Percentiles rank a stretch among this genome's conserved stretches.
phyloP scores from a whole-genome alignment of 2,329 filamentous ascomycete species.

The Cladophialophora yegresii region DNA sequence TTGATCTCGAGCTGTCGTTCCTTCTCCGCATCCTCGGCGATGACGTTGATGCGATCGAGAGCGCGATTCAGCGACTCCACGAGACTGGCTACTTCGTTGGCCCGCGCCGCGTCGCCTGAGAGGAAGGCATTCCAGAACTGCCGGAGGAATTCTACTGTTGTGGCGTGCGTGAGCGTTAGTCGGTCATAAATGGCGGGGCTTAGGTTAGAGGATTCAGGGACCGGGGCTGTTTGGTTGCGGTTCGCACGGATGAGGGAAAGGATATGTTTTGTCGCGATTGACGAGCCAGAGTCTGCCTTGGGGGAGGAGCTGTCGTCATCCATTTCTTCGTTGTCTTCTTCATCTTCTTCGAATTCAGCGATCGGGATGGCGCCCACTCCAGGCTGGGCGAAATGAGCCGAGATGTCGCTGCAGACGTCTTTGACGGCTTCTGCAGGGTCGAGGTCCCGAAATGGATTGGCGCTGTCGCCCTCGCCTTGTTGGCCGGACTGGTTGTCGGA shows the following conservation, averaged over 20 bases:
- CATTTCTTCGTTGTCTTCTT: slow-evolving; percentile 25
- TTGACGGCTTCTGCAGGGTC: slow-evolving; percentile 34
- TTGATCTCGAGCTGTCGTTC: slow-evolving; percentile 63
- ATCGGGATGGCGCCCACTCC: slow-evolving; percentile 33
- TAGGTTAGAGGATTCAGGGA: slow-evolving; percentile 50
- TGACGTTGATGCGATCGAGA: slow-evolving; percentile 73
- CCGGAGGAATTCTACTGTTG: slow-evolving; percentile 91
- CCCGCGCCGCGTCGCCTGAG: slow-evolving; percentile 80
- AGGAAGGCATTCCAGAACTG: slow-evolving; percentile 95
- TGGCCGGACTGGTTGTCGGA: slow-evolving; percentile 50
- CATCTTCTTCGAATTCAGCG: slow-evolving; percentile 29
- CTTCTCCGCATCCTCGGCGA: slow-evolving; percentile 76
- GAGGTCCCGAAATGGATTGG: slow-evolving; percentile 30
- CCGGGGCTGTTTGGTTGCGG: slow-evolving; percentile 50
- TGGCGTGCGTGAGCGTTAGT: slow-evolving; percentile 79
- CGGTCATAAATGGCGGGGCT: slow-evolving; percentile 60
- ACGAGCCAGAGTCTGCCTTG: slow-evolving; percentile 69
- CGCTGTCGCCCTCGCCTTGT: slow-evolving; percentile 43
- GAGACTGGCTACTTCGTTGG: slow-evolving; percentile 76
- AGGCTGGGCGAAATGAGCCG: slow-evolving; percentile 29
- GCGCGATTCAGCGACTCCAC: slow-evolving; percentile 79
- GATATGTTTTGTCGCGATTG: slow-evolving; percentile 59
- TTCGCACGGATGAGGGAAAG: slow-evolving; percentile 60
- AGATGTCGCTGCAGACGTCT: slow-evolving; percentile 28
- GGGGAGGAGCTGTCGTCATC: slow-evolving; percentile 48